Evolutionary conservation across 768 basidiomycete genomes (phyloP), one percentile per base, ranked within the genome.

Genomic region (Lentinula detonsa): DNA sequence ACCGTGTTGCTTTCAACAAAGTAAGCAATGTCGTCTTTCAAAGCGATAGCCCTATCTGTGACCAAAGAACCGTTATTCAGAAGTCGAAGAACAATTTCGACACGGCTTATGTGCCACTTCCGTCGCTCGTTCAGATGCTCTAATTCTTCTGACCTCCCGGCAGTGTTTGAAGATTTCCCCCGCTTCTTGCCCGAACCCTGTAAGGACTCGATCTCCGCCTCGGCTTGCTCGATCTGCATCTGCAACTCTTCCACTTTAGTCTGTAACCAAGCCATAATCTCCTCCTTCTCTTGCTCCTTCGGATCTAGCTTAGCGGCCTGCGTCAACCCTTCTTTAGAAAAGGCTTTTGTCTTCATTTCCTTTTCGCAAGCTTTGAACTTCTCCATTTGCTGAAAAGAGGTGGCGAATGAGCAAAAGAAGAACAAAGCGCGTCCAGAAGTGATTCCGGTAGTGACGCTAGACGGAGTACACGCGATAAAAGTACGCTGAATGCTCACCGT

Each of bases 271-370:
- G 84, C 75, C 15, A 85, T 89, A 11, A 88, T 85, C 68, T 98
- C 96, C 66, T 89, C 82, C 75, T 98, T 98, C 75, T 95, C 94
- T 77, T 97, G 94, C 61, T 96, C 94, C 70, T 93, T 95, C 59
- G 97, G 97, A 74, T 98, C 97, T 23, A 98, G 86, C 69, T 92
- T 94, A 40, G 93, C 84, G 10, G 94, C 93, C 62, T 95, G 93
- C 63, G 90, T 97, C 45, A 99, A 81, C 45, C 97, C 97, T 74
- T 98, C 97, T 71, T 98, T 99, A 18, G 95, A 98, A 76, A 98
- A 99, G 0, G 97, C 97, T 74, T 99, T 99, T 61, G 97, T 98
- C 83, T 99, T 99, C 96, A 98, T 98, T 77, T 99, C 97, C 79
- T 98, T 99, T 79, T 99, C 97, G 76, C 95, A 95, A 23, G 96